These are phyloP conservation scores for Emmonsia crescens DNA, from an alignment of 2,329 filamentous ascomycete species.

Conservation along the genomic window DNA sequence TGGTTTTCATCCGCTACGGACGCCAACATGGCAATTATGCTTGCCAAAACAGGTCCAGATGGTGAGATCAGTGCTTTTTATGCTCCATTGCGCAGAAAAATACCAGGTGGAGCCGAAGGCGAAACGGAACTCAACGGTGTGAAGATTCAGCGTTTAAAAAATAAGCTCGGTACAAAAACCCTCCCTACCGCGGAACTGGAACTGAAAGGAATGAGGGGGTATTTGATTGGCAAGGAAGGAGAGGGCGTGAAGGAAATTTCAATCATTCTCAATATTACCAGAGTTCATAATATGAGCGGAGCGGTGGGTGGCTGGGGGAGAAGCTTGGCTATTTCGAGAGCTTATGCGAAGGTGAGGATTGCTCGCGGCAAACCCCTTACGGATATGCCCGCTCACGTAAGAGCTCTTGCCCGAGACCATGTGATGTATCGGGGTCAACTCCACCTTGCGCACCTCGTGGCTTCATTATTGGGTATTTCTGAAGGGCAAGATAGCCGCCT, in stretches of 20 bases:
- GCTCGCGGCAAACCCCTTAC: slow-evolving; percentile 28
- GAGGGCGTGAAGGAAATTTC: slow-evolving; percentile 58
- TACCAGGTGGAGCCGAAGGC: slow-evolving; percentile 8
- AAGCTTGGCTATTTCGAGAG: slow-evolving; percentile 30
- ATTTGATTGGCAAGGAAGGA: slow-evolving; percentile 57
- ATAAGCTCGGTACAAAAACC: slow-evolving; percentile 59
- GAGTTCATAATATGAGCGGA: slow-evolving; percentile 33
- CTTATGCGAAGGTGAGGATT: slow-evolving; percentile 30
- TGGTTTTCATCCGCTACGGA: slow-evolving; percentile 59
- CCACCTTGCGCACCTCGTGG: slow-evolving; percentile 29
- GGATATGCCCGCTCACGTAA: slow-evolving; percentile 33
- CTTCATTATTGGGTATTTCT: slow-evolving; percentile 24
- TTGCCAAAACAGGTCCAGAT: slow-evolving; percentile 45
- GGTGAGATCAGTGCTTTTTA: slow-evolving; percentile 50
- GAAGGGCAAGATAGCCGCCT: slow-evolving; percentile 19
- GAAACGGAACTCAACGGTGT: slow-evolving; percentile 51
- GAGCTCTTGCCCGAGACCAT: slow-evolving; percentile 28
- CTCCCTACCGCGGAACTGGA: slow-evolving; percentile 65
- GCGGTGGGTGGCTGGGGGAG: slow-evolving; percentile 29
- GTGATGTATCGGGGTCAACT: slow-evolving; percentile 29
- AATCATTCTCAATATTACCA: slow-evolving; percentile 56
- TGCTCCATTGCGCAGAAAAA: slow-evolving; percentile 46
- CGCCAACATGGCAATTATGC: slow-evolving; percentile 51
- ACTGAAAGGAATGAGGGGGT: slow-evolving; percentile 50
- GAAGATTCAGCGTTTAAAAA: slow-evolving; percentile 57